Percentiles rank a stretch among this genome's conserved stretches.
Conservation (phyloP, 257 asterid species). For the Solanum piurae region DNA sequence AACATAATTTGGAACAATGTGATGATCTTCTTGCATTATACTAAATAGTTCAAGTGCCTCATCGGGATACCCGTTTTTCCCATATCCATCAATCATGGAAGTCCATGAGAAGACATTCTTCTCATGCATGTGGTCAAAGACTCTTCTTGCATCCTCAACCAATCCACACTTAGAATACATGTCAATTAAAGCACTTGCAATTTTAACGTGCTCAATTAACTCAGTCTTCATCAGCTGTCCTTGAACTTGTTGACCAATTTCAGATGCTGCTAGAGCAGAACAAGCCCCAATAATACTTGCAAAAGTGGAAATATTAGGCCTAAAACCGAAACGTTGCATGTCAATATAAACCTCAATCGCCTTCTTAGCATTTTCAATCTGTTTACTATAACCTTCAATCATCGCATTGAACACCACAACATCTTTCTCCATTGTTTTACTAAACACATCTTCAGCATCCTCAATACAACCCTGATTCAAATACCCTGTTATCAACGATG, state of each 20-base stretch:
- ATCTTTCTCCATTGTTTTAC: conserved; percentile 48
- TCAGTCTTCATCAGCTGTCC: conserved; percentile 53
- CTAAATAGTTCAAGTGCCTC: conserved; percentile 58
- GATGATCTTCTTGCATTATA: conserved; percentile 28
- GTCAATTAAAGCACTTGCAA: conserved; percentile 82
- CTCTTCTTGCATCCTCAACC: conserved; percentile 54
- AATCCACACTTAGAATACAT: conserved; percentile 85
- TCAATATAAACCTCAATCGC: conserved; percentile 46
- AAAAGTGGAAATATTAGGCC: conserved; percentile 59
- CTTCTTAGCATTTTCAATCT: conserved; percentile 52
- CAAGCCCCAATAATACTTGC: conserved; percentile 91
- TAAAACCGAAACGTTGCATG: conserved; percentile 49
- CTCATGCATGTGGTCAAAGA: conserved; percentile 57
- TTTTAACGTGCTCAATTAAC: conserved; percentile 33
- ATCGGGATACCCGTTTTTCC: conserved; percentile 66
- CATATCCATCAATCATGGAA: conserved; percentile 92
- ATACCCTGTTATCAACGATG: conserved; percentile 86
- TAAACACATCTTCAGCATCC: conserved; percentile 71
- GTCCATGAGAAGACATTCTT: conserved; percentile 86
- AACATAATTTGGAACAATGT: conserved; percentile 50
- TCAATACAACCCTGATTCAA: conserved; percentile 44
- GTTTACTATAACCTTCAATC: conserved; percentile 92
- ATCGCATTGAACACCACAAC: conserved; percentile 83
- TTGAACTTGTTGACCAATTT: conserved; percentile 69
- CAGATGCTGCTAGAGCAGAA: conserved; percentile 55